Evolutionary conservation across 2,329 filamentous ascomycete genomes (phyloP), one percentile per base, ranked within the genome.

Genomic region (Pseudogymnoascus pannorum): DNA sequence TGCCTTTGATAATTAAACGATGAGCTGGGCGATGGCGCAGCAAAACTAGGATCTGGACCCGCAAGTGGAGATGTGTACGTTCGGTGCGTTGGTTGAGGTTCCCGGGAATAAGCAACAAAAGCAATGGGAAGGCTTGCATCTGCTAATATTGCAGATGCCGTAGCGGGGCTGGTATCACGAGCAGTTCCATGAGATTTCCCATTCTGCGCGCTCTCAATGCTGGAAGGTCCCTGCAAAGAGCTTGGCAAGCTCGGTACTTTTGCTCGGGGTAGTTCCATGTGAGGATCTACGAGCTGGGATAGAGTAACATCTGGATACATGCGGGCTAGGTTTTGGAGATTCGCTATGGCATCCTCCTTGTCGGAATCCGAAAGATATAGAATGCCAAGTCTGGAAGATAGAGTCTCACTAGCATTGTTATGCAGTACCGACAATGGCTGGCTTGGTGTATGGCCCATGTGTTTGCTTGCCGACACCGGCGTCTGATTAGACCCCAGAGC

Each of bases 291-390:
- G 16, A 54, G 26, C 16, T 54, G 48, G 8, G 48, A 31, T 54
- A 54, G 26, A 12, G 48, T 54, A 54, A 54, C 48, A 31, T 54
- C 48, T 4, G 48, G 48, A 31, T 54, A 54, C 48, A 54, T 54
- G 9, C 26, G 48, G 11, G 48, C 48, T 16, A 54, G 14, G n/a
- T 54, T 31, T 54, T 31, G 48, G 26, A 54, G 16, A 31, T 54
- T 54, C 26, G 48, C 31, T 31, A 54, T 31, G 26, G 31, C 16
- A 31, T 31, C 48, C 26, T 54, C 48, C n/a, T 54, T 54, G 8
- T 54, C 48, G 24, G 24, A 20, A 9, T 54, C 48, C 5, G 26
- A 31, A 20, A 54, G 16, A 54, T 18, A 54, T 14, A 31, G 16
- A 16, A 54, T 31, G 5, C 48, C 48, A 14, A 54, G 48, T 20